Evolutionary conservation across 1,284 basidiomycete genomes (phyloP).

Genomic region (Xerocomus minutiporus): DNA sequence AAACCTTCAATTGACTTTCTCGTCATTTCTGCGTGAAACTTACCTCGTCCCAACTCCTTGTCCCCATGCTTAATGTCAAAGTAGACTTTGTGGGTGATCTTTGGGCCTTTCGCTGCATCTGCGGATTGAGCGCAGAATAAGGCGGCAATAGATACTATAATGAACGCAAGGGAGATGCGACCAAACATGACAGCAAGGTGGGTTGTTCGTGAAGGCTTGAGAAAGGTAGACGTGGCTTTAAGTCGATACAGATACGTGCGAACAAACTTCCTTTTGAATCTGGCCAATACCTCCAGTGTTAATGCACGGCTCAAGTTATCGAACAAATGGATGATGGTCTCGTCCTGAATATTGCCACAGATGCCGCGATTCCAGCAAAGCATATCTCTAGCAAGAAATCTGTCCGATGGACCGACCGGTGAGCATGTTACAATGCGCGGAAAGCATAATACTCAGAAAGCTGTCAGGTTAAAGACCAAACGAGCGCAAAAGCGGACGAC

Average conservation of each 20-base stretch:
- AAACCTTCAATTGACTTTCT: slow-evolving; percentile 4
- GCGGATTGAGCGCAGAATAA: slow-evolving; percentile 65
- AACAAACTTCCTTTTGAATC: slow-evolving; percentile 23
- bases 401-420: slow-evolving; percentile 85
- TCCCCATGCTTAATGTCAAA: slow-evolving; percentile 92
- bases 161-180: slow-evolving; percentile 55
- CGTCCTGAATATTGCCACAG: slow-evolving; percentile 61
- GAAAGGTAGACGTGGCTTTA: slow-evolving; percentile 22
- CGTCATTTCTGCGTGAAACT: slow-evolving; percentile 32
- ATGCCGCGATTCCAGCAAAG: slow-evolving; percentile 30
- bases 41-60: slow-evolving; percentile 75
- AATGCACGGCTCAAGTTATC: neutral
- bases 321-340: slow-evolving; percentile 61
- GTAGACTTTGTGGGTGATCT: slow-evolving; percentile 88
- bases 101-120: slow-evolving; percentile 76
- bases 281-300: neutral
- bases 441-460: slow-evolving; percentile 3
- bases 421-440: slow-evolving; percentile 20
- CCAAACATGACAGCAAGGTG: slow-evolving; percentile 45
- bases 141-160: slow-evolving; percentile 61
- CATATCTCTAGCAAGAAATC: slow-evolving; percentile 50
- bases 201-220: neutral
- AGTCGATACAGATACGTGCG: slow-evolving; percentile 15
- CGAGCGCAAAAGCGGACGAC: slow-evolving; percentile 61
- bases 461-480: slow-evolving; percentile 62